Evolutionary conservation across 1,284 basidiomycete species (phyloP), one percentile per base, ranked within the genome.

Genomic region (Fomitiporia mediterranea): DNA sequence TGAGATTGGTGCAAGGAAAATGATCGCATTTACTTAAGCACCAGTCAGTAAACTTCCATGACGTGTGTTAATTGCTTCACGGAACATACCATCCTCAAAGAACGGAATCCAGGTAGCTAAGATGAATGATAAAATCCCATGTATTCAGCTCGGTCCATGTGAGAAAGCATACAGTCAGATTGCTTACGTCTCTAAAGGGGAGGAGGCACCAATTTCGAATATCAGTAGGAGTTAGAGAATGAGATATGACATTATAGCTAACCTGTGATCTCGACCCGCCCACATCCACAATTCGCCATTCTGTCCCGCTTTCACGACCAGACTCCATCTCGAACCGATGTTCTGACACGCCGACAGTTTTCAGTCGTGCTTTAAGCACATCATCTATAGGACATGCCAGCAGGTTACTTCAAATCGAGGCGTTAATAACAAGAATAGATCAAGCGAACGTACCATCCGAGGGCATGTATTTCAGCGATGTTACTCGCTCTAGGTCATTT

Each of bases 1-100:
- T 27, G 83, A 86, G 70, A 90, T 89, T 13, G 87, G 88, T 17
- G 86, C 88, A 13, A 90, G 80, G 69, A 90, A 90, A 60, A 90
- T 88, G 63, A 90, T 90, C 2, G 87, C 85, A 60, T 86, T 60
- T 23, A 64, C 60, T 61, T 25, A 19, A 39, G 8, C 23, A 17
- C 25, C 19, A 37, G 23, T 44, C 4, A 37, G 42, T 23, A 23
- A 44, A 19, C n/a, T 9, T 11, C 19, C 38, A 19, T 51, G 50
- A 21, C 15, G 21, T 15, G 37, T 55, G 17, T 35, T 19, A 39
- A n/a, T 19, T 28, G 43, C 9, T 39, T 7, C 3, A 38, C 3
- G 21, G 40, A 35, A 56, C 54, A 21, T 28, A 59, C 58, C 61
- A 59, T 64, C 62, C 30, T 66, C 63, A 50, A 66, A 65, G 51